Percentiles rank a stretch among this genome's conserved stretches.
These are phyloP conservation scores for Cytospora paraplurivora DNA, from an alignment of 2,329 filamentous ascomycete species.

Conservation along the genomic window DNA sequence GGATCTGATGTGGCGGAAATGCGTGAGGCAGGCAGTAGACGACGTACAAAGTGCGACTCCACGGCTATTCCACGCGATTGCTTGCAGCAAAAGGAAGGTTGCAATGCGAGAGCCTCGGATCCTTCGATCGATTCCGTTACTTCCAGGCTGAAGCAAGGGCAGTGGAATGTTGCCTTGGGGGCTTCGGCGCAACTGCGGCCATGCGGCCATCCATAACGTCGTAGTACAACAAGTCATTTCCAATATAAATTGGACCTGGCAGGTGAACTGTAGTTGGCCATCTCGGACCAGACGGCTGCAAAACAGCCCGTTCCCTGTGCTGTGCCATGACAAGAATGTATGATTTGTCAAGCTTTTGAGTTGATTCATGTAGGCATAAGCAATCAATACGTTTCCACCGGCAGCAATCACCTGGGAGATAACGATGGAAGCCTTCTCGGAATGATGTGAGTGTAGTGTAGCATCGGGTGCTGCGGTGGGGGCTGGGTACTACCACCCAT, in stretches of 20 bases:
- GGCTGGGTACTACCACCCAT: background rate
- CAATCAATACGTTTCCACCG: background rate
- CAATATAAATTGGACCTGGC: background rate
- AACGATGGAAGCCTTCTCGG: background rate
- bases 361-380: background rate
- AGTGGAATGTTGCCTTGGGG: background rate
- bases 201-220: background rate
- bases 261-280: background rate
- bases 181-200: slow-evolving; percentile 1
- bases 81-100: slow-evolving; percentile 2
- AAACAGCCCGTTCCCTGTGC: background rate
- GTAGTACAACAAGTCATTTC: background rate
- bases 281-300: background rate
- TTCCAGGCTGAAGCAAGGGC: background rate
- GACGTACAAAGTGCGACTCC: slow-evolving; percentile 15
- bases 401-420: background rate
- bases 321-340: background rate
- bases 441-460: background rate
- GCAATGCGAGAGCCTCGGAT: slow-evolving; percentile 7
- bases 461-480: background rate
- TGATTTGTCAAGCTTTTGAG: background rate
- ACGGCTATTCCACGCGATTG: slow-evolving; percentile 9
- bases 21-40: slow-evolving; percentile 2
- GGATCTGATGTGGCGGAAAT: slow-evolving; percentile 4
- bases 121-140: slow-evolving; percentile 12